Evolutionary conservation across 352 stramenopile genomes (phyloP).

Genomic region (Phytophthora foliorum): DNA sequence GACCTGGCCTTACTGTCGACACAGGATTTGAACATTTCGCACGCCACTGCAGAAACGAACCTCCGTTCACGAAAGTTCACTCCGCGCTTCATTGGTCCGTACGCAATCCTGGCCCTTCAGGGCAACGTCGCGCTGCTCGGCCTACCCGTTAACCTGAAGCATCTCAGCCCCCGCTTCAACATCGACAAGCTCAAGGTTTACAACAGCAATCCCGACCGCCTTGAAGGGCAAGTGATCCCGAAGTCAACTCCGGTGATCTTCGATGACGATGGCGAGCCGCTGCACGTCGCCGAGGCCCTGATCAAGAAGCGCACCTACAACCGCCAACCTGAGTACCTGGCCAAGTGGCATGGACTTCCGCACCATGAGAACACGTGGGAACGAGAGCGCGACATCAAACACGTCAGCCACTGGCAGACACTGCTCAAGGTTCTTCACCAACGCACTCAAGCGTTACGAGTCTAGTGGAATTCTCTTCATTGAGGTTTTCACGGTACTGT

Average conservation of each 20-base stretch:
- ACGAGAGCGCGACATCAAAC: constrained; percentile 4
- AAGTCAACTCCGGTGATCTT: constrained; percentile 19
- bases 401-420: constrained; percentile 3
- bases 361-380: constrained; percentile 15
- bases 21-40: constrained; percentile 12
- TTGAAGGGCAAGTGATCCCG: constrained; percentile 5
- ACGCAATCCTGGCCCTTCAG: constrained; percentile 5
- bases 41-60: constrained; percentile 9
- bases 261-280: constrained; percentile 10
- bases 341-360: constrained; percentile 13
- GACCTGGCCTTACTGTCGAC: constrained; percentile 9
- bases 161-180: constrained; percentile 15
- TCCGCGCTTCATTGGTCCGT: not conserved
- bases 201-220: constrained; percentile 13
- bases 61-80: constrained; percentile 16
- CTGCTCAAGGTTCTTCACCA: constrained; percentile 2
- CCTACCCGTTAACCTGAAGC: constrained; percentile 8
- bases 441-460: not conserved
- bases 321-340: constrained; percentile 11
- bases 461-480: constrained; percentile 8
- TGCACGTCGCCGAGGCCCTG: constrained; percentile 5
- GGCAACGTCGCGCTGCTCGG: constrained; percentile 11
- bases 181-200: constrained; percentile 26
- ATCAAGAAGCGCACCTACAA: constrained; percentile 18
- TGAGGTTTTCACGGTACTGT: constrained; percentile 4